These are phyloP conservation scores for Penicillium sp. DNA, from an alignment of 2,329 filamentous ascomycete species.

Conservation along the genomic window DNA sequence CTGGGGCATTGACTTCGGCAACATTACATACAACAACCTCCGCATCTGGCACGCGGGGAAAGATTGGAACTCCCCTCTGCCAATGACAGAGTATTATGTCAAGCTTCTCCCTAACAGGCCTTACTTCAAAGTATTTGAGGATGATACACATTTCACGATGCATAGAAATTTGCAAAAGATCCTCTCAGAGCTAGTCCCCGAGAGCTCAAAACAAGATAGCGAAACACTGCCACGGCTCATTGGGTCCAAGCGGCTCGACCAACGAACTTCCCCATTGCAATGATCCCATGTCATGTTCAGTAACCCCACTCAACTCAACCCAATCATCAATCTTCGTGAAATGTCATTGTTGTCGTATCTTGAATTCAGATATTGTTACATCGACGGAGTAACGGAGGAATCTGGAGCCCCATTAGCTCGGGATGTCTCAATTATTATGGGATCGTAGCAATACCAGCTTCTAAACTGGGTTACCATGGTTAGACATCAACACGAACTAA, in stretches of 20 bases:
- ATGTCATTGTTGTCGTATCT: background rate
- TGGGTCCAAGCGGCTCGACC: background rate
- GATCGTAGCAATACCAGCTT: background rate
- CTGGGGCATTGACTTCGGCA: constrained; percentile 32
- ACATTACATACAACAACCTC: constrained; percentile 26
- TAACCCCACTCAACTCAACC: background rate
- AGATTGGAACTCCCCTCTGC: constrained; percentile 30
- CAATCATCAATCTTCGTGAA: background rate
- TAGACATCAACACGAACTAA: background rate
- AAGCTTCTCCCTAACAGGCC: constrained; percentile 34
- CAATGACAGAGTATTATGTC: constrained; percentile 41
- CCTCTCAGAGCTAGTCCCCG: constrained; percentile 3
- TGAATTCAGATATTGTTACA: background rate
- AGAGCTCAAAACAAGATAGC: background rate
- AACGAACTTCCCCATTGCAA: background rate
- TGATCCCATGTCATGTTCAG: background rate
- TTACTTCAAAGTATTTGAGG: constrained; percentile 35
- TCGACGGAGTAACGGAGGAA: background rate
- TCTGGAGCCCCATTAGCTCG: background rate
- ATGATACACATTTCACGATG: constrained; percentile 23
- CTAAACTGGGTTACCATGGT: background rate
- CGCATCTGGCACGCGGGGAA: constrained; percentile 32
- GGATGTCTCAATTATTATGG: background rate
- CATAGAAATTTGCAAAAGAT: constrained; percentile 7
- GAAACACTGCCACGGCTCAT: background rate